Conservation (phyloP, 768 basidiomycete genomes). For the Suillus occidentalis region DNA sequence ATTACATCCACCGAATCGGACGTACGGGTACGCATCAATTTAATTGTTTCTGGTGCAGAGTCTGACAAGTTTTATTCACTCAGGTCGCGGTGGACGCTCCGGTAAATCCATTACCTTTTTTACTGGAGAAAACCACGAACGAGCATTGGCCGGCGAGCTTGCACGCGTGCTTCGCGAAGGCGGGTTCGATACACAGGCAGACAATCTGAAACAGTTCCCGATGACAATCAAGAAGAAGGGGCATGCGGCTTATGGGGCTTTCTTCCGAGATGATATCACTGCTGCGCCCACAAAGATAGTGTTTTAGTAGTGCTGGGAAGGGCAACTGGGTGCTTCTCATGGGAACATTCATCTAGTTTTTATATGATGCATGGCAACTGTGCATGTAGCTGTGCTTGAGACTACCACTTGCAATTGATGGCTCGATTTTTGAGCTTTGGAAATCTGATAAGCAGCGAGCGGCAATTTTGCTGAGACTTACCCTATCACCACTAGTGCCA, state of each 20-base stretch:
- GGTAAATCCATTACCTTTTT: conserved; percentile 97
- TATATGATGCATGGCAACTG: not conserved
- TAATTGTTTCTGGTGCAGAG: not conserved
- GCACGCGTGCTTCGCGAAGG: conserved; percentile 88
- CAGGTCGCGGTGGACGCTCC: conserved; percentile 84
- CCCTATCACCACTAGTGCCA: not conserved
- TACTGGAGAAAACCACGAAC: conserved; percentile 88
- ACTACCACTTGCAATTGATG: not conserved
- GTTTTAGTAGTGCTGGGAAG: conserved; percentile 42
- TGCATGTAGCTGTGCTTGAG: conserved; percentile 2
- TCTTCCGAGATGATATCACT: conserved; percentile 64
- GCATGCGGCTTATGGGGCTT: conserved; percentile 87
- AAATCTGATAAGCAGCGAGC: not conserved
- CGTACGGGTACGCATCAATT: conserved; percentile 62
- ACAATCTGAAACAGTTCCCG: conserved; percentile 75
- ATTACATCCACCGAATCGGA: conserved; percentile 89
- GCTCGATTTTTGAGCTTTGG: not conserved
- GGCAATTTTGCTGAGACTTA: not conserved
- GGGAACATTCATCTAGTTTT: not conserved
- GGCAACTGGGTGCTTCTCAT: not conserved
- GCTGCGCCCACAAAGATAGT: conserved; percentile 76
- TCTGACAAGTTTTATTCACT: not conserved
- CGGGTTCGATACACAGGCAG: conserved; percentile 71
- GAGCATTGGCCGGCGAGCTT: conserved; percentile 86
- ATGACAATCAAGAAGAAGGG: conserved; percentile 98